These are phyloP conservation scores for Ophiostoma australiae DNA, from an alignment of 2,329 filamentous ascomycete species.

Conservation along the genomic window DNA sequence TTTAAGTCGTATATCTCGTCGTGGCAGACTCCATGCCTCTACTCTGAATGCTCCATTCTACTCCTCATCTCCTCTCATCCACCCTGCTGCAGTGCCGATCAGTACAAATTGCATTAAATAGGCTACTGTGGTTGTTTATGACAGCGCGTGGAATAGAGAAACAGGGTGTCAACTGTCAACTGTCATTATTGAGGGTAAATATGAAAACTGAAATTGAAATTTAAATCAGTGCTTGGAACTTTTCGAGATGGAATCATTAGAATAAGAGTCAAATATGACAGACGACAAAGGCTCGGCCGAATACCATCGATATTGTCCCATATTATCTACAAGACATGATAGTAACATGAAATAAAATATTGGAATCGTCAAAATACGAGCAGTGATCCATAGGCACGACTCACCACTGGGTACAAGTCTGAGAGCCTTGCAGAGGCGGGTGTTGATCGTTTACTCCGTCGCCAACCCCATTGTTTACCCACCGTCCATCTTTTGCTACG, in stretches of 20 bases:
- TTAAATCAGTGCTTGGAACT: not conserved
- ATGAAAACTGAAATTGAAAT: no score
- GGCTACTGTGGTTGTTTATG: not conserved
- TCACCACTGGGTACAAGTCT: not conserved
- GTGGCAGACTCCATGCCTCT: not conserved
- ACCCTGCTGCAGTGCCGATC: constrained; percentile 3
- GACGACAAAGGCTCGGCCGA: not conserved
- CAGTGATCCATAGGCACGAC: not conserved
- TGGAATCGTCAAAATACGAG: not conserved
- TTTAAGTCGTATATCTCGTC: not conserved
- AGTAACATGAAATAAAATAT: no score
- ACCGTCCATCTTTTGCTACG: not conserved
- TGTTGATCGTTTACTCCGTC: constrained; percentile 5
- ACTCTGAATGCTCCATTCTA: not conserved
- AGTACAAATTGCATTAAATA: not conserved
- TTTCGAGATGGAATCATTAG: not conserved
- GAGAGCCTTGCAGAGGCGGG: not conserved
- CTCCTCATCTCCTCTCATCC: constrained; percentile 6
- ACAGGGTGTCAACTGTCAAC: not conserved
- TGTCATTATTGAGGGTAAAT: not conserved
- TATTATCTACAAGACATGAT: no score
- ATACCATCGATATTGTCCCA: not conserved
- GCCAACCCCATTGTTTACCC: not conserved
- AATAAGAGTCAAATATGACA: not conserved
- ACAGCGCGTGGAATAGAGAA: not conserved